A percentile compares a stretch with the other conserved stretches of the same genome.
These are phyloP conservation scores for Niebla homalea DNA, from an alignment of 495 filamentous ascomycete species.

Conservation along the genomic window DNA sequence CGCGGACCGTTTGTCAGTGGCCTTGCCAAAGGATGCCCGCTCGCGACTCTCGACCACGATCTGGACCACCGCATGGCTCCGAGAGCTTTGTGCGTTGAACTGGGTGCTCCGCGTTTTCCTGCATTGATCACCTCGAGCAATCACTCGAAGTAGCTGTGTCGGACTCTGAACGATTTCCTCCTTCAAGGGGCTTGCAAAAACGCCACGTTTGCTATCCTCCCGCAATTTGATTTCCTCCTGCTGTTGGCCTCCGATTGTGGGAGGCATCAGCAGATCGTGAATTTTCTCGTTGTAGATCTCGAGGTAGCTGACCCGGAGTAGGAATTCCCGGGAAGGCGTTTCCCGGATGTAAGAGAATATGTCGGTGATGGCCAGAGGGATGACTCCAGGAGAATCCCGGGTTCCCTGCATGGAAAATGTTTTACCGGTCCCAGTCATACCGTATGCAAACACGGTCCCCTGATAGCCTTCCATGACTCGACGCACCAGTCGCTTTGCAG, in stretches of 20 bases:
- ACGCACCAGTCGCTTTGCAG: slow-evolving; percentile 83
- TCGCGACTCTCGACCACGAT: slow-evolving; percentile 97
- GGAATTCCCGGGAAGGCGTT: slow-evolving; percentile 85
- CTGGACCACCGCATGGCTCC: slow-evolving; percentile 95
- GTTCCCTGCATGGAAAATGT: slow-evolving; percentile 99
- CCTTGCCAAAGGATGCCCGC: slow-evolving; percentile 40
- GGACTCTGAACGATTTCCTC: slow-evolving; percentile 98
- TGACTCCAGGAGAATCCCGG: slow-evolving; percentile 90
- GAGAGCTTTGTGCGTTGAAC: slow-evolving; percentile 89
- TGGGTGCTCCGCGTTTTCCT: slow-evolving; percentile 84
- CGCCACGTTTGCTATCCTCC: slow-evolving; percentile 89
- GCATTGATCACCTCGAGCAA: slow-evolving; percentile 85
- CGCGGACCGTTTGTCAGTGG: slow-evolving; percentile 59
- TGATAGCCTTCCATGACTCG: slow-evolving; percentile 99
- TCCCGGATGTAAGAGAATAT: slow-evolving; percentile 98
- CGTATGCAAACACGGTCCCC: slow-evolving; percentile 96
- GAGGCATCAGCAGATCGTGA: slow-evolving; percentile 76
- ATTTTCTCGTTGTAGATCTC: slow-evolving; percentile 99
- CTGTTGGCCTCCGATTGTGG: slow-evolving; percentile 35
- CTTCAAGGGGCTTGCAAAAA: slow-evolving; percentile 90
- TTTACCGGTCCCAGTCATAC: slow-evolving; percentile 98
- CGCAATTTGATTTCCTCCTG: slow-evolving; percentile 92
- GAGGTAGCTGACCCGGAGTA: slow-evolving; percentile 92
- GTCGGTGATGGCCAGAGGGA: slow-evolving; percentile 92
- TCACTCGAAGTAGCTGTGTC: slow-evolving; percentile 86